Evolutionary conservation across 2,329 filamentous ascomycete species (phyloP), one percentile per base, ranked within the genome.

Genomic region (Remersonia thermophila): DNA sequence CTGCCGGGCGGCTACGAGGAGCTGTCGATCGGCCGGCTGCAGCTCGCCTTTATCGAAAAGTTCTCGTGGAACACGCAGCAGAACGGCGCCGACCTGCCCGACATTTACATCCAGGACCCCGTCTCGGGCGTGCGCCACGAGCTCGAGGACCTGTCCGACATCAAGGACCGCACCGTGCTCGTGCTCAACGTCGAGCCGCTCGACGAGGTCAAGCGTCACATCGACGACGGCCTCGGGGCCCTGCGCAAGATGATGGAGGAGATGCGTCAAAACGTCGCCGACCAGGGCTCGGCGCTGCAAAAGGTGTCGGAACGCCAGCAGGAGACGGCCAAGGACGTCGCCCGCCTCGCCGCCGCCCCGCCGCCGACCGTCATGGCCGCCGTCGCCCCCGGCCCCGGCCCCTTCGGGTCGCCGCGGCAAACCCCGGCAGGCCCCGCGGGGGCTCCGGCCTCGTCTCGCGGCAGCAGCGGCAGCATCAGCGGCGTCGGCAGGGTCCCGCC

Each of bases 61-160:
- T 98, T 98, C 54, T 91, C 89, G 0, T 98, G 93, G 87, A 96
- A 94, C 50, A 95, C 89, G 1, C 87, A 96, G 49, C 81, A 85
- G 42, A 93, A 95, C 51, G 91, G 91, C 7, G 75, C 77, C 11
- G 91, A 98, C 54, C 63, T 98, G 31, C 91, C 91, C 0, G 91
- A 98, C 50, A 96, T 98, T 12, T 95, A 98, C 56, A 91, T 98
- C 12, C 91, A 98, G 56, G 91, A 98, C 55, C 81, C 87, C 0
- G 73, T 95, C 2, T 96, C 91, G 7, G 91, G 91, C 1, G 83
- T 98, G n/a, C 80, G 91, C 12, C 89, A 98, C 56, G 91, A 98
- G 60, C 64, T 98, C 16, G 91, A 98, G 56, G 91, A 98, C 53
- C 66, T 98, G 20, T 74, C 68, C 13, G 91, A 98, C 54, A 83